These are phyloP conservation scores for Gastrodia elata DNA, from an alignment of 106 monocot species.

Conservation along the genomic window DNA sequence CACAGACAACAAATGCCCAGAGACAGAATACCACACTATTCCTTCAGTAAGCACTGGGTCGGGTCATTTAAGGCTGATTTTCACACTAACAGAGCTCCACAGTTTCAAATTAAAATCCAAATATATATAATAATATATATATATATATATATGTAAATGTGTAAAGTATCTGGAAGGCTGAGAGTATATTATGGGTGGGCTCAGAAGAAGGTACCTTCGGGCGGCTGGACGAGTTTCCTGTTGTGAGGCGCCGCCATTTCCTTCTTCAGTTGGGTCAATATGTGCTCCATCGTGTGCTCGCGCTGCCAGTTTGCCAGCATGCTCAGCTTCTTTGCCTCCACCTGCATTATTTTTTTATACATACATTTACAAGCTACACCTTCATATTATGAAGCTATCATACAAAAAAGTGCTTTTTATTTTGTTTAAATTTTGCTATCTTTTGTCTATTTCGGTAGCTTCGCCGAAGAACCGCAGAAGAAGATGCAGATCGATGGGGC, in stretches of 20 bases:
- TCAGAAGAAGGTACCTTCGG: slow-evolving; percentile 23
- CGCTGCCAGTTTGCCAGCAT: slow-evolving; percentile 23
- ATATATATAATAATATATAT: not conserved
- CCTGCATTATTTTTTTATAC: slow-evolving; percentile 14
- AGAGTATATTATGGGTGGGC: not conserved
- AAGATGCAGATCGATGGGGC: too few species aligned
- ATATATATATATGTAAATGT: not conserved
- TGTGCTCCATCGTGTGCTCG: slow-evolving; percentile 19
- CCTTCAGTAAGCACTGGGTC: too few species aligned
- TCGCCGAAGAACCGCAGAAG: too few species aligned
- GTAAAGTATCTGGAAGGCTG: not conserved
- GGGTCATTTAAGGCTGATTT: too few species aligned
- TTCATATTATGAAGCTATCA: too few species aligned
- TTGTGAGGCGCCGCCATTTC: slow-evolving; percentile 19
- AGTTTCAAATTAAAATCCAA: not conserved
- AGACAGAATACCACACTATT: too few species aligned
- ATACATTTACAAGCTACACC: too few species aligned
- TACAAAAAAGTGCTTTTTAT: too few species aligned
- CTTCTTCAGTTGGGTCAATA: slow-evolving; percentile 19
- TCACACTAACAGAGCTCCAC: not conserved
- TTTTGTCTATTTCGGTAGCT: too few species aligned
- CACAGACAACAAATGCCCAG: too few species aligned
- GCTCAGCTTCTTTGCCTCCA: slow-evolving; percentile 17
- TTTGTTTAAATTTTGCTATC: too few species aligned
- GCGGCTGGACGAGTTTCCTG: slow-evolving; percentile 16